A percentile compares a stretch with the other conserved stretches of the same genome.
phyloP scores from a whole-genome alignment of 2,329 filamentous ascomycete genomes.

The Drechslerella stenobrocha region DNA sequence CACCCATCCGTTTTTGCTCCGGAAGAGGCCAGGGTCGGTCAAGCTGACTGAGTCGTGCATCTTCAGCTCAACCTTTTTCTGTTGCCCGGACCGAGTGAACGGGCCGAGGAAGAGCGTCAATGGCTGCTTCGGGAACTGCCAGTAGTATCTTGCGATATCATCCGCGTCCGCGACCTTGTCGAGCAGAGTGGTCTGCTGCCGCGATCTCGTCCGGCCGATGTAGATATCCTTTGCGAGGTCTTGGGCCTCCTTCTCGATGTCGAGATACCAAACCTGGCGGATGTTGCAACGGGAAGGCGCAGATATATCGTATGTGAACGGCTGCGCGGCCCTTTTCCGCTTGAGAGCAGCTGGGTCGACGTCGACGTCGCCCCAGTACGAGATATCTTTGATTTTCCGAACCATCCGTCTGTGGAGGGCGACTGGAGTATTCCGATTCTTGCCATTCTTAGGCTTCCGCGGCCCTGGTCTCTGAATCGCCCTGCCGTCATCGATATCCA shows the following conservation, averaged over 20 bases:
- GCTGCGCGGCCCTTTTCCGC: conserved; percentile 31
- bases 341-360: conserved; percentile 23
- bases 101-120: conserved; percentile 24
- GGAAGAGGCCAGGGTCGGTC: conserved; percentile 20
- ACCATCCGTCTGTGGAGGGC: conserved; percentile 42
- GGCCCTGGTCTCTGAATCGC: neutral
- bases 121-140: conserved; percentile 31
- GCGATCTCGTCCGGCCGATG: conserved; percentile 8
- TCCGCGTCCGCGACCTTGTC: conserved; percentile 17
- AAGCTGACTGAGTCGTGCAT: conserved; percentile 35
- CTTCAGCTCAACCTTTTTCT: conserved; percentile 39
- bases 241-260: conserved; percentile 26
- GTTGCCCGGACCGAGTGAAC: conserved; percentile 24
- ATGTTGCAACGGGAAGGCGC: conserved; percentile 29
- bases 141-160: conserved; percentile 35
- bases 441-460: conserved; percentile 24
- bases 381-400: conserved; percentile 43
- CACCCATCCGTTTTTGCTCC: conserved; percentile 40
- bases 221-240: conserved; percentile 29
- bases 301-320: conserved; percentile 45
- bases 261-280: conserved; percentile 17
- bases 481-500: neutral
- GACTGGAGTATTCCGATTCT: conserved; percentile 24
- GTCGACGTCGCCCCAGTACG: conserved; percentile 41
- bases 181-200: conserved; percentile 12